Conservation (phyloP, 148 eudicot genomes). For the Diospyros kaki region DNA sequence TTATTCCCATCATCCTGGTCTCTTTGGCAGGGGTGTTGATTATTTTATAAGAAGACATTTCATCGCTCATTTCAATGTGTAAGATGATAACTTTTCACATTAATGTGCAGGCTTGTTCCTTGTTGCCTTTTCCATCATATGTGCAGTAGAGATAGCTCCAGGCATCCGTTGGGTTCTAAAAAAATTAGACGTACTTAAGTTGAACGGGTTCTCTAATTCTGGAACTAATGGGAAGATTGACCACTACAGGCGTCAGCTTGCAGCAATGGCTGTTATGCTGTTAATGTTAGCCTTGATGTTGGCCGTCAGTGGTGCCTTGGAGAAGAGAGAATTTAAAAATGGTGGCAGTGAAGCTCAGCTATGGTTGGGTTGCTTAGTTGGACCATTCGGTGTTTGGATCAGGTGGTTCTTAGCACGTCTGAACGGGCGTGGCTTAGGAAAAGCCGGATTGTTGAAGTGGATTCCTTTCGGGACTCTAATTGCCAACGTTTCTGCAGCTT, state of each 20-base stretch:
- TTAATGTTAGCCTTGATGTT: slow-evolving; percentile 40
- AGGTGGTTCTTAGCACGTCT: slow-evolving; percentile 87
- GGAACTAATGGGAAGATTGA: slow-evolving; percentile 16
- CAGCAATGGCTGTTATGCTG: slow-evolving; percentile 29
- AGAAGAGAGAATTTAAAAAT: slow-evolving; percentile 39
- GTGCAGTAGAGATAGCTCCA: slow-evolving; percentile 65
- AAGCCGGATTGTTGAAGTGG: slow-evolving; percentile 49
- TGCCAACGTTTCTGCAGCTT: slow-evolving; percentile 84
- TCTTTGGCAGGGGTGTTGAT: not conserved
- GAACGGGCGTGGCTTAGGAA: slow-evolving; percentile 79
- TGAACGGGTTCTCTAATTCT: not conserved
- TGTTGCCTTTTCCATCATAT: slow-evolving; percentile 52
- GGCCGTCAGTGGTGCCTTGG: slow-evolving; percentile 50
- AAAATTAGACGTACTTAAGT: slow-evolving; percentile 10
- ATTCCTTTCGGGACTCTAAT: slow-evolving; percentile 80
- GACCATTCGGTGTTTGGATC: slow-evolving; percentile 82
- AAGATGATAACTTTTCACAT: not conserved
- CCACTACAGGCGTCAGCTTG: slow-evolving; percentile 23
- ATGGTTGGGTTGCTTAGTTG: slow-evolving; percentile 76
- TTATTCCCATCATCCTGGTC: not conserved
- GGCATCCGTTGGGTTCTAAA: slow-evolving; percentile 36
- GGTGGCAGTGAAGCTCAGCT: slow-evolving; percentile 62
- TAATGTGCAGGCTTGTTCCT: slow-evolving; percentile 61
- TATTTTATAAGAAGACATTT: not conserved
- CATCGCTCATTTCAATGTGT: not conserved